Percentiles rank a stretch among this genome's conserved stretches.
These are phyloP conservation scores for Trametopsis cervina DNA, from an alignment of 768 basidiomycete species.

Conservation along the genomic window DNA sequence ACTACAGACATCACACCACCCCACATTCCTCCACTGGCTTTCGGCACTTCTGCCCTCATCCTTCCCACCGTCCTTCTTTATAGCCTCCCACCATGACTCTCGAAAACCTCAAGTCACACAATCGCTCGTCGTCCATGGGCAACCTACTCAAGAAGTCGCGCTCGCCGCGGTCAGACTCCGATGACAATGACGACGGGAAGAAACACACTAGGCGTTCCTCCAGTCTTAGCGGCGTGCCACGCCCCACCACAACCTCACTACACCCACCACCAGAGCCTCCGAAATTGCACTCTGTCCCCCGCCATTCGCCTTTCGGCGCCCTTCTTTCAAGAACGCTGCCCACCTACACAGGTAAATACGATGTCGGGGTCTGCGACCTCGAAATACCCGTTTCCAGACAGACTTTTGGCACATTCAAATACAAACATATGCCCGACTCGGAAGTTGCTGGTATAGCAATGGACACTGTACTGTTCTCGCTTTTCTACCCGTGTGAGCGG, in stretches of 20 bases:
- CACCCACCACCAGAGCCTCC: slow-evolving; percentile 4
- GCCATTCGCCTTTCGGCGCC: slow-evolving; percentile 20
- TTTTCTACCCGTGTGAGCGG: slow-evolving; percentile 26
- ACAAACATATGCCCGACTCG: slow-evolving; percentile 17
- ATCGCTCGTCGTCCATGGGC: neutral
- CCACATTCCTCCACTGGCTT: too few relatives aligned
- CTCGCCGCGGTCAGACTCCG: too few relatives aligned
- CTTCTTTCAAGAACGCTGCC: slow-evolving; percentile 25
- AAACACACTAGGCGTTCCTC: neutral
- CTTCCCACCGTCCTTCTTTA: too few relatives aligned
- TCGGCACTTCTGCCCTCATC: too few relatives aligned
- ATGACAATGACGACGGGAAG: neutral
- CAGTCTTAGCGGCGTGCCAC: neutral
- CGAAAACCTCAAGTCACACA: neutral
- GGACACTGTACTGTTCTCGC: slow-evolving; percentile 25
- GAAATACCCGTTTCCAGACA: slow-evolving; percentile 23
- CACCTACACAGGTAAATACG: slow-evolving; percentile 22
- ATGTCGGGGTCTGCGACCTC: slow-evolving; percentile 28
- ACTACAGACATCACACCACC: too few relatives aligned
- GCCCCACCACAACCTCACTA: neutral
- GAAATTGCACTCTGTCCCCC: slow-evolving; percentile 1
- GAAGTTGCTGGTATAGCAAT: slow-evolving; percentile 21
- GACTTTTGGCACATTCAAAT: slow-evolving; percentile 23
- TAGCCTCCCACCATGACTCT: neutral
- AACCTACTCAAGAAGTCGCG: neutral